Percentiles rank a stretch among this genome's conserved stretches.
These are phyloP conservation scores for Aureobasidium sp. DNA, from an alignment of 2,329 filamentous ascomycete species.

Conservation along the genomic window DNA sequence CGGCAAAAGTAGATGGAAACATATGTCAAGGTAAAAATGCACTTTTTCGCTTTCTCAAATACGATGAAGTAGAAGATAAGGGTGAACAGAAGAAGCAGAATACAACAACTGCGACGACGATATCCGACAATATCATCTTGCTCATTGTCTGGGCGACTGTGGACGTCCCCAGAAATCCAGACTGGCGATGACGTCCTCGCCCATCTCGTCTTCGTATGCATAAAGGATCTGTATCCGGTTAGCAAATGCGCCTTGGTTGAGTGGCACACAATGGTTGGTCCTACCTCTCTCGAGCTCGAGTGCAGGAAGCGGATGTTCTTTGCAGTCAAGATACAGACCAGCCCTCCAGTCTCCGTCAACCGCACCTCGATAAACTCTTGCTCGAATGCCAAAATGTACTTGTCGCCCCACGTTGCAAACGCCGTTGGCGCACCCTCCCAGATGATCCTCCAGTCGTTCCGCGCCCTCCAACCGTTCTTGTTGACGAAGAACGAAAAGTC, in stretches of 20 bases:
- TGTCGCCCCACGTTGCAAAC: slow-evolving; percentile 87
- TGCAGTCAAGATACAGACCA: slow-evolving; percentile 90
- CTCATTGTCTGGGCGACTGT: slow-evolving; percentile 17
- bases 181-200: slow-evolving; percentile 87
- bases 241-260: not conserved
- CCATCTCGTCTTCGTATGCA: slow-evolving; percentile 91
- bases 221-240: slow-evolving; percentile 68
- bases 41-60: not conserved
- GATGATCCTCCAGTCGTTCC: slow-evolving; percentile 93
- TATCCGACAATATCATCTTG: not conserved
- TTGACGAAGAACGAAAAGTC: slow-evolving; percentile 99
- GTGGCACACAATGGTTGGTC: slow-evolving; percentile 24
- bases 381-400: slow-evolving; percentile 93
- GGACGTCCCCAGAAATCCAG: slow-evolving; percentile 80
- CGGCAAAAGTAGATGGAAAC: not conserved
- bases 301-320: slow-evolving; percentile 98
- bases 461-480: slow-evolving; percentile 91
- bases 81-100: slow-evolving; percentile 3
- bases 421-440: slow-evolving; percentile 92
- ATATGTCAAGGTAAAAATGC: not conserved
- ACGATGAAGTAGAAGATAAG: slow-evolving; percentile 7
- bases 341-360: slow-evolving; percentile 83
- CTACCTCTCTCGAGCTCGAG: slow-evolving; percentile 91
- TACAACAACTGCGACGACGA: not conserved
- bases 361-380: slow-evolving; percentile 95